These are phyloP conservation scores for Beauveria australis DNA, from an alignment of 2,329 filamentous ascomycete species.

Conservation along the genomic window DNA sequence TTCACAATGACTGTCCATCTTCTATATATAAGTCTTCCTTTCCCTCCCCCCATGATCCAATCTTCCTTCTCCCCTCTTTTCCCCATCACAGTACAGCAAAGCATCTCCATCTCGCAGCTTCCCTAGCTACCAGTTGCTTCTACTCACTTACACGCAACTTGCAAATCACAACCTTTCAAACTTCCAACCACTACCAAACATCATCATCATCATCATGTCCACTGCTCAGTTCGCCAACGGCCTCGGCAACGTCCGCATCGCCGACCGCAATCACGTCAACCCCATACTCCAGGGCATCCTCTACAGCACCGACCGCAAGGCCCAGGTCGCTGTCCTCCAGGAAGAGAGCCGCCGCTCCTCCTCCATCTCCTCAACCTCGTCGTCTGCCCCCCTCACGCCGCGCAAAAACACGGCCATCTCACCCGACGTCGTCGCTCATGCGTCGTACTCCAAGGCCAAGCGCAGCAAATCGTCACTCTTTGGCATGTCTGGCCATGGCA, in stretches of 20 bases:
- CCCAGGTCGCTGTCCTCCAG: conserved; percentile 8
- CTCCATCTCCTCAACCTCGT: neutral
- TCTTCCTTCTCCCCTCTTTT: neutral
- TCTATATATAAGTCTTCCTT: conserved; percentile 5
- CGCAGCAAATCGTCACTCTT: neutral
- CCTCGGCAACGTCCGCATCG: conserved; percentile 5
- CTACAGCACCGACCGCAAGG: conserved; percentile 11
- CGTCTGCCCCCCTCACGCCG: neutral
- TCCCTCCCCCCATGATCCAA: neutral
- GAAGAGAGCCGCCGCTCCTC: conserved; percentile 8
- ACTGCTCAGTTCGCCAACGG: conserved; percentile 6
- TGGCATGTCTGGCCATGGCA: conserved; percentile 4
- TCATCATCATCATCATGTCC: conserved; percentile 5
- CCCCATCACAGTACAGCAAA: conserved; percentile 2
- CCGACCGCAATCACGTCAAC: conserved; percentile 14
- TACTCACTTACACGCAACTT: neutral
- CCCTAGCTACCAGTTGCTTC: neutral
- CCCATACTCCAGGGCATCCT: conserved; percentile 16
- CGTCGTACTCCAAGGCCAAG: conserved; percentile 1
- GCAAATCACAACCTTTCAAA: neutral
- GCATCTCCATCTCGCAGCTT: neutral
- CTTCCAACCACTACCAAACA: neutral
- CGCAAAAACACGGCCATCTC: conserved; percentile 1
- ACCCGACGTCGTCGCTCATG: neutral
- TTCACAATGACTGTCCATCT: neutral